Evolutionary conservation across 805 yeast genomes (phyloP).

Genomic region (Candida lessepsii): DNA sequence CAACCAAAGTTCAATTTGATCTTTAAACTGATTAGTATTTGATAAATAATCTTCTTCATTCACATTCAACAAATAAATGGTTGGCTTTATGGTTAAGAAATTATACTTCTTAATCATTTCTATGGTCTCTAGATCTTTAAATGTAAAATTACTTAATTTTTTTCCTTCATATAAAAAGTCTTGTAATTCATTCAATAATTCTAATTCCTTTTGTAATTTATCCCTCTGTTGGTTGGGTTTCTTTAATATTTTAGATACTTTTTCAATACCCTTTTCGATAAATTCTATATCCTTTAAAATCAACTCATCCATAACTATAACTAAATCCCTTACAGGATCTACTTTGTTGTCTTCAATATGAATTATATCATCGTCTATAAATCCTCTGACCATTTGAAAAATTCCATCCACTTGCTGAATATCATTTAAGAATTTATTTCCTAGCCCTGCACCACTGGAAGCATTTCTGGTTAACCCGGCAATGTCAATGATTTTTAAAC

Average conservation of each 20-base stretch:
- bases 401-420: conserved; percentile 98
- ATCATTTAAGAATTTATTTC: conserved; percentile 94
- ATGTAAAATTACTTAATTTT: conserved; percentile 56
- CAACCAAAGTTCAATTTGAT: conserved; percentile 64
- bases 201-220: conserved; percentile 26
- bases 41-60: conserved; percentile 64
- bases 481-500: conserved; percentile 89
- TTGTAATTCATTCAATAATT: conserved; percentile 30
- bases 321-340: conserved; percentile 62
- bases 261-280: conserved; percentile 50
- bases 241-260: conserved; percentile 25
- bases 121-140: conserved; percentile 62
- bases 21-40: conserved; percentile 50
- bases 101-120: conserved; percentile 67
- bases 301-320: conserved; percentile 63
- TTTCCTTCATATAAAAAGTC: conserved; percentile 47
- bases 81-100: conserved; percentile 86
- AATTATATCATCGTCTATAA: conserved; percentile 95
- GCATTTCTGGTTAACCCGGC: conserved; percentile 99
- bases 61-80: conserved; percentile 72
- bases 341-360: conserved; percentile 58
- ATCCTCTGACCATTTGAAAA: conserved; percentile 96
- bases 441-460: conserved; percentile 94
- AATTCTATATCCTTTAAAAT: conserved; percentile 60
- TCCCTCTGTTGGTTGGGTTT: conserved; percentile 29